A percentile compares a stretch with the other conserved stretches of the same genome.
phyloP scores from a whole-genome alignment of 202 grass and related monocot species.

The Alloteropsis angusta region DNA sequence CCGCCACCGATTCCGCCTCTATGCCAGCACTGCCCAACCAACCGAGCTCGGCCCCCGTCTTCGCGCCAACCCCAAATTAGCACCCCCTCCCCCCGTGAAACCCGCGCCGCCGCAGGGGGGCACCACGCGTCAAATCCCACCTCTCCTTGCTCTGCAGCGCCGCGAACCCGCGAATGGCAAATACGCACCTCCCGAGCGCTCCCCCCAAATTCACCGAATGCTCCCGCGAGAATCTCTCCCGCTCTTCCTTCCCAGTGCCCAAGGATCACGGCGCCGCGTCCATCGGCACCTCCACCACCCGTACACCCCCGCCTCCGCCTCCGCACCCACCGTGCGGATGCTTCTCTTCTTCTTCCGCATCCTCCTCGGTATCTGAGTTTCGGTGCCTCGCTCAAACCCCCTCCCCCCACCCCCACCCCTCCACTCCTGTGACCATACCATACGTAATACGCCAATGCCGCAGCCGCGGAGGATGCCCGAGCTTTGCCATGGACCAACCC shows the following conservation, averaged over 20 bases:
- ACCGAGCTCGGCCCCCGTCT: not conserved
- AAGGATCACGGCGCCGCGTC: not conserved
- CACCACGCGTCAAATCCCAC: not conserved
- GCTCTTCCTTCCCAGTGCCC: not conserved
- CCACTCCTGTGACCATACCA: not conserved
- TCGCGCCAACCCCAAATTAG: slow-evolving; percentile 19
- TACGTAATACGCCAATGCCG: not conserved
- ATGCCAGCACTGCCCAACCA: not conserved
- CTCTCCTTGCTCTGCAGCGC: not conserved
- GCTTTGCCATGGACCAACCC: not conserved
- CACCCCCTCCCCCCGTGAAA: not conserved
- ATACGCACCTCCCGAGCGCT: not conserved
- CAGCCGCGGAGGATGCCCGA: not conserved
- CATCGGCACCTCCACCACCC: not conserved
- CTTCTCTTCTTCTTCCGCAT: not conserved
- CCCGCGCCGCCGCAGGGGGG: slow-evolving; percentile 11
- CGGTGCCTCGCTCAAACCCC: not conserved
- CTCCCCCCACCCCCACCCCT: too few relatives aligned
- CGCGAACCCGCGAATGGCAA: not conserved
- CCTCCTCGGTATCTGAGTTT: not conserved
- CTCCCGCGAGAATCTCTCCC: slow-evolving; percentile 1
- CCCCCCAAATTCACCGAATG: not conserved
- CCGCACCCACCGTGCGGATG: not conserved
- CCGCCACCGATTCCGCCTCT: not conserved
- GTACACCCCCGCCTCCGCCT: not conserved